Evolutionary conservation across 2,329 filamentous ascomycete genomes (phyloP), one percentile per base, ranked within the genome.

Genomic region (Hypoxylon sp.): DNA sequence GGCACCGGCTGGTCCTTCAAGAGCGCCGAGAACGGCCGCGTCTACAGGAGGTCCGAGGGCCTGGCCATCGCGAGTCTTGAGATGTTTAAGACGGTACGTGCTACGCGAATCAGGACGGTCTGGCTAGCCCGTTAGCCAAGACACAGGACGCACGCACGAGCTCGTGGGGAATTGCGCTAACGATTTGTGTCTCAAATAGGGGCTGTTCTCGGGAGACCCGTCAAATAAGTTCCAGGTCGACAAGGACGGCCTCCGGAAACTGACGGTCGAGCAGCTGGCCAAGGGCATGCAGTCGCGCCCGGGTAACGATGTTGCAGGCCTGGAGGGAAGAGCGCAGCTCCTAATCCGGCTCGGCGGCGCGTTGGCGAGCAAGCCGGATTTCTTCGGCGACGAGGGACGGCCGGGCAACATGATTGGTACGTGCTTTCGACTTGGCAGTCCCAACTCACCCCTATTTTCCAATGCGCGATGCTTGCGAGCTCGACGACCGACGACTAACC

Each of bases 351-450:
- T 99, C 1, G 86, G 87, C 10, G 82, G 88, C 62, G 93, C 94
- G 4, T 78, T 99, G 51, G 78, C 81, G 2, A 83, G 88, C 62
- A 92, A 94, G 71, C 82, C 86, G 56, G 89, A 95, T 47, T 89
- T 92, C 67, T 99, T 97, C 74, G 94, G 94, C 20, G 81, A 84
- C 1, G 87, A 93, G 70, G 90, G 88, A 48, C 84, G 95, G 55
- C 95, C 95, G 9, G 95, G 95, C 66, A 96, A 97, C 73, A 92
- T 99, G 87, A 86, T 98, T 61, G 92, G 92, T 95, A 81, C 68
- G 83, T 73, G 13, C 9, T 27, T 31, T 8, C 17, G n/a, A 2
- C 20, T 20, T n/a, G 2, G 21, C 21, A n/a, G 11, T 23, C 7
- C 45, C 31, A 15, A 31, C 13, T 27, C 15, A 4, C 15, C 33